Conservation (phyloP, 2,329 filamentous ascomycete species). For the Aspergillus pseudoglaucus region DNA sequence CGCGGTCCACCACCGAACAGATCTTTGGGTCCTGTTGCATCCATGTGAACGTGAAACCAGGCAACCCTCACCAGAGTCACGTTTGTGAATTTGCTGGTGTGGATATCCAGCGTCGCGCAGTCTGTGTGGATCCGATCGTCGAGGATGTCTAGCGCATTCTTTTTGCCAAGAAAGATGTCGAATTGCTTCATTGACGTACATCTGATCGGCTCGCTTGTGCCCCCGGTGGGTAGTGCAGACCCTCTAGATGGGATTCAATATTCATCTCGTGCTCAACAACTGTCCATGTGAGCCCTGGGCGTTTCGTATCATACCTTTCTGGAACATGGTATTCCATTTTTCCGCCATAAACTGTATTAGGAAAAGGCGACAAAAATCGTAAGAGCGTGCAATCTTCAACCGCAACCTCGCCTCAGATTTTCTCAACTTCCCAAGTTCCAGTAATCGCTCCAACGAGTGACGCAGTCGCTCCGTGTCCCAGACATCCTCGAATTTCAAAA, state of each 20-base stretch:
- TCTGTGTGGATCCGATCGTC: constrained; percentile 39
- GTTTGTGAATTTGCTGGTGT: constrained; percentile 45
- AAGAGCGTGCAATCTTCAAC: not conserved
- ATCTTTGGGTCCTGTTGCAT: constrained; percentile 39
- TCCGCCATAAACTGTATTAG: not conserved
- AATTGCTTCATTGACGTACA: no score
- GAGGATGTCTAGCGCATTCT: constrained; percentile 9
- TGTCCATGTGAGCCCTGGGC: not conserved
- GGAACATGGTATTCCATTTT: constrained; percentile 1
- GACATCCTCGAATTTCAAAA: not conserved
- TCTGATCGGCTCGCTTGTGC: no score
- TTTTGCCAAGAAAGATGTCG: no score
- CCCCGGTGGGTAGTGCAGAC: no score
- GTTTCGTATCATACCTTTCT: not conserved
- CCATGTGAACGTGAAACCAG: constrained; percentile 45
- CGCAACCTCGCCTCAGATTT: constrained; percentile 3
- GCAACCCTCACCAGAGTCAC: constrained; percentile 44
- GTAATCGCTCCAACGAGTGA: not conserved
- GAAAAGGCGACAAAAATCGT: not conserved
- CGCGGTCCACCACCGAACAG: constrained; percentile 43
- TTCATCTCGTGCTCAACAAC: not conserved
- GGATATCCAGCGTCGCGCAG: constrained; percentile 42
- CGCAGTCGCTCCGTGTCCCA: constrained; percentile 2
- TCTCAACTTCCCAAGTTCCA: constrained; percentile 2
- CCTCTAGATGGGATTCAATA: no score